Evolutionary conservation across 2,329 filamentous ascomycete genomes (phyloP).

Genomic region (Fusarium hostae): DNA sequence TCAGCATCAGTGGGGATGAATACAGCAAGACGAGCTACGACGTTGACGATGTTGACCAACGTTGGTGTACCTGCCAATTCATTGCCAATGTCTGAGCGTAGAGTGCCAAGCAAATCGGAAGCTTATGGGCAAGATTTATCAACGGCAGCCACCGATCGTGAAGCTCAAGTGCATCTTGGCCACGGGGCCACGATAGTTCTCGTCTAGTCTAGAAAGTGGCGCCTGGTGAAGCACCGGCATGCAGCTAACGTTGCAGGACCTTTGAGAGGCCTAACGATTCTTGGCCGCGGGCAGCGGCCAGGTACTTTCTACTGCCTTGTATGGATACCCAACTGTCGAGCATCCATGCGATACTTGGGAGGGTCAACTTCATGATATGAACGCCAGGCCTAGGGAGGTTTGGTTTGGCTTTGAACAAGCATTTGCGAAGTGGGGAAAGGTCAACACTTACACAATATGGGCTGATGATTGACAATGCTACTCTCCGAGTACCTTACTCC

Average conservation of each 20-base stretch:
- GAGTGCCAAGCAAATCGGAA: neutral
- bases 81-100: neutral
- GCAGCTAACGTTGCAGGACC: constrained; percentile 26
- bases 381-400: constrained; percentile 7
- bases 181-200: constrained; percentile 24
- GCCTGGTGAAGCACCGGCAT: constrained; percentile 14
- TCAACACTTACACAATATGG: constrained; percentile 25
- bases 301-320: constrained; percentile 2
- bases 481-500: neutral
- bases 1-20: neutral
- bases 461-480: constrained; percentile 26
- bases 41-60: neutral
- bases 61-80: neutral
- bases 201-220: constrained; percentile 4
- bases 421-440: constrained; percentile 17
- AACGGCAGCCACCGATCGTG: constrained; percentile 12
- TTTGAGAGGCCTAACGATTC: constrained; percentile 28
- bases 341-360: constrained; percentile 23
- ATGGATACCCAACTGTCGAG: constrained; percentile 9
- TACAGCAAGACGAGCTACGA: neutral
- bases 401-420: constrained; percentile 23
- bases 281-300: constrained; percentile 12
- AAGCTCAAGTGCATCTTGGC: constrained; percentile 9
- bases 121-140: neutral
- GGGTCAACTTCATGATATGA: constrained; percentile 19